Percentiles rank a stretch among this genome's conserved stretches.
phyloP scores from a whole-genome alignment of 2,329 filamentous ascomycete species.

The Cladosporium sp. region DNA sequence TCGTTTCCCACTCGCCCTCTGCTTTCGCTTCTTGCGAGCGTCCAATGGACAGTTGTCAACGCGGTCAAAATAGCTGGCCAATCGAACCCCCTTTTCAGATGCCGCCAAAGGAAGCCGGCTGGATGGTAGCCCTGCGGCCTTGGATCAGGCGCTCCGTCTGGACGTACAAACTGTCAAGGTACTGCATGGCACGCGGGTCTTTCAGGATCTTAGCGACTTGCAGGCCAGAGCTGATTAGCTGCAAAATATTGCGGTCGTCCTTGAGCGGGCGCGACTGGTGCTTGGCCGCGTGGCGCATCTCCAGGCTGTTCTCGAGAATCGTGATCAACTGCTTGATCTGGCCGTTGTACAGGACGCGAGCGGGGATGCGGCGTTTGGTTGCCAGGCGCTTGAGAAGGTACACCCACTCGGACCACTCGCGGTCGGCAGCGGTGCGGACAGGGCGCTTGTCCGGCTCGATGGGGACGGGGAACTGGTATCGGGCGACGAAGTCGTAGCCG shows the following conservation, averaged over 20 bases:
- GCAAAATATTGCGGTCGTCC: constrained; percentile 82
- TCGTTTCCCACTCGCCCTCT: background rate
- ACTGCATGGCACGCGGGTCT: constrained; percentile 78
- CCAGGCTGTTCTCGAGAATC: constrained; percentile 79
- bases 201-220: constrained; percentile 85
- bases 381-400: constrained; percentile 80
- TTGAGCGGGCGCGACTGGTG: constrained; percentile 78
- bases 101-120: constrained; percentile 6
- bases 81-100: background rate
- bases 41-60: too few species aligned
- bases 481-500: constrained; percentile 84
- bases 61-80: too few species aligned
- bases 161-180: constrained; percentile 75
- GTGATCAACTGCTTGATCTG: constrained; percentile 91
- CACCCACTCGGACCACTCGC: constrained; percentile 91
- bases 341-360: constrained; percentile 74
- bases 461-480: constrained; percentile 86
- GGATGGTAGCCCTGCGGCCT: constrained; percentile 22
- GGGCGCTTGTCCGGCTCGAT: constrained; percentile 76
- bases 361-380: constrained; percentile 79
- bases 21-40: too few species aligned
- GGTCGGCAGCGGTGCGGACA: constrained; percentile 67
- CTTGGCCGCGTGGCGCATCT: constrained; percentile 81
- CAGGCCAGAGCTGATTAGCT: constrained; percentile 79
- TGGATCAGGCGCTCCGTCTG: constrained; percentile 75